These are phyloP conservation scores for Vitis hybrid DNA, from an alignment of 177 flowering plant species.

Conservation along the genomic window DNA sequence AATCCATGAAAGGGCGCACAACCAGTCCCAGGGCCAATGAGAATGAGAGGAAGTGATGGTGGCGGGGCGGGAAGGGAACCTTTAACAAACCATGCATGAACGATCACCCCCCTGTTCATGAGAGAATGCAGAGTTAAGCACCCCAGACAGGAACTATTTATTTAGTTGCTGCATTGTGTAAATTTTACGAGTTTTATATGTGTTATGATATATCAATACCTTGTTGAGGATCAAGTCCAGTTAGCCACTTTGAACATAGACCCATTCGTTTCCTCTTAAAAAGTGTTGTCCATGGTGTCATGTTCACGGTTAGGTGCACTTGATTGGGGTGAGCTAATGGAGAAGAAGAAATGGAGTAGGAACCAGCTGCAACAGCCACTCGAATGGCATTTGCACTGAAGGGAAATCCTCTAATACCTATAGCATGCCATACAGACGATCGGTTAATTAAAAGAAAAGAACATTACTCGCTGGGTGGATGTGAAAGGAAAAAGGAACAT, in stretches of 20 bases:
- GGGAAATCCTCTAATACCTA: constrained; percentile 94
- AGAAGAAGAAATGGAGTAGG: constrained; percentile 98
- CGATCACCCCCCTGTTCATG: constrained; percentile 41
- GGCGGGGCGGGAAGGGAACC: constrained; percentile 82
- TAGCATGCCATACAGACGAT: background rate
- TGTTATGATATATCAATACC: constrained; percentile 23
- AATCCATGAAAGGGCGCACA: constrained; percentile 95
- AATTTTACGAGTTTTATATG: background rate
- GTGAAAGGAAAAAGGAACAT: background rate
- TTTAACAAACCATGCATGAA: constrained; percentile 86
- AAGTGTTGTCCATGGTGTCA: constrained; percentile 89
- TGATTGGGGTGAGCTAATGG: constrained; percentile 73
- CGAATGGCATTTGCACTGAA: constrained; percentile 92
- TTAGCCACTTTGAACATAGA: constrained; percentile 90
- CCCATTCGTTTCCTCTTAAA: constrained; percentile 78
- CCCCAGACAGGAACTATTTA: constrained; percentile 1
- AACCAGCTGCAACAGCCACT: constrained; percentile 91
- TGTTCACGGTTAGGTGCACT: constrained; percentile 81
- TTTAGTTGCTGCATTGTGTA: background rate
- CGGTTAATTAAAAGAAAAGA: background rate
- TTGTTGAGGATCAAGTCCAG: constrained; percentile 70
- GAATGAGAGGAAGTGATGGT: constrained; percentile 80
- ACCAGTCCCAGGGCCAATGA: constrained; percentile 95
- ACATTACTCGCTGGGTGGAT: background rate
- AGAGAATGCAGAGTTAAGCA: constrained; percentile 1